Base-by-base conservation (phyloP, 331 rosid genomes). In the Erythrophleum ivorense region DNA sequence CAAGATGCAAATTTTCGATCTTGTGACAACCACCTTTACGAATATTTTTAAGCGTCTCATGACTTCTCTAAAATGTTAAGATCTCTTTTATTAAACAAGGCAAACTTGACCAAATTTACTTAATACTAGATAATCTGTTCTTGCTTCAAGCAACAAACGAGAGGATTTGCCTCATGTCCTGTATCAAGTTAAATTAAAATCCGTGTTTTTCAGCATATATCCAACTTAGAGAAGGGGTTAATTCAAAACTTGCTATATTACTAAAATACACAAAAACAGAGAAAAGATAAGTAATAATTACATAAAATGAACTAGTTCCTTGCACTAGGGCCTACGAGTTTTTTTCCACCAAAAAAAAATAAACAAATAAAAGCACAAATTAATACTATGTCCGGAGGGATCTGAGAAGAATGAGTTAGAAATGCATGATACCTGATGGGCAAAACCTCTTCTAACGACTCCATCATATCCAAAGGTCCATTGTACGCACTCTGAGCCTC, bases 401-500 rank as follows among this genome's bases (percentile, higher is more conserved):
- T 73, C 77, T n/a, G 9, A 46, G 64, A 15, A 46, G 19, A 9
- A 69, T 45, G 3, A 13, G 45, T 0, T 46, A 48, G 18, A 80
- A 49, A 59, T 49, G 58, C 73, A 77, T 2, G 59, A 2, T 48
- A 94, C 98, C 97, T 95, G 13, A 90, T 75, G 8, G 98, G 99
- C 55, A 95, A 88, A 78, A 84, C 97, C 76, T 95, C 93, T 83
- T 93, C 98, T 54, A 95, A 78, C 7, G 91, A 73, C 40, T 93
- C 92, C 98, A 93, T 95, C 82, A 78, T 57, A 68, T 91, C 89
- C 62, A 93, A 79, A 48, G 98, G 87, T 3, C 86, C 94, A 59
- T 85, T 90, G 41, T 91, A 95, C 3, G 89, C 76, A 83, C 99
- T 95, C 81, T 95, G 84, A 75, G 83, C 99, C 85, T 93, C 99